phyloP scores from a whole-genome alignment of 257 asterid genomes.

The Eustoma russellianum region DNA sequence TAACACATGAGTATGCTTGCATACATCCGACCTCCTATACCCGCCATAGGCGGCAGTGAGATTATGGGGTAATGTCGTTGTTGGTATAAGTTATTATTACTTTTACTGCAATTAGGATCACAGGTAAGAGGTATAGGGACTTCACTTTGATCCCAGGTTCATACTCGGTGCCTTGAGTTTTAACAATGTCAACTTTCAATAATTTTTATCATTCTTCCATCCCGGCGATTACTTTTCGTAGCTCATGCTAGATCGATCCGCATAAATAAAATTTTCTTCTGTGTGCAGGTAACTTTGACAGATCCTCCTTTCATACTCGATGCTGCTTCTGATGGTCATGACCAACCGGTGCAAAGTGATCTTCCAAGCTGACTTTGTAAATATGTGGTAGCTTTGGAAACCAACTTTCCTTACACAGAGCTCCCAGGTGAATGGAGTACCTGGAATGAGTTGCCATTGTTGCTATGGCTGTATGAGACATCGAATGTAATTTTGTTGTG shows the following conservation, averaged over 20 bases:
- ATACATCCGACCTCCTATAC: too few relatives aligned
- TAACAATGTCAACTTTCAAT: too few relatives aligned
- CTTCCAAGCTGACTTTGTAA: neutral
- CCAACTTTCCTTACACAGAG: neutral
- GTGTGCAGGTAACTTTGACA: slow-evolving; percentile 19
- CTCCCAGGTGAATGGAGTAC: neutral
- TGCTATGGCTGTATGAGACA: neutral
- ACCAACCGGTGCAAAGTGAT: neutral
- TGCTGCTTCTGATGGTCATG: slow-evolving; percentile 7
- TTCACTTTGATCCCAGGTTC: too few relatives aligned
- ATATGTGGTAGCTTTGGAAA: neutral
- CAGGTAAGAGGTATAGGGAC: neutral
- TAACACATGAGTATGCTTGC: too few relatives aligned
- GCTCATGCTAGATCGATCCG: neutral
- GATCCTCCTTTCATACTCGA: slow-evolving; percentile 12
- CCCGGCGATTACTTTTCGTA: neutral
- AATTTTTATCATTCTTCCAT: neutral
- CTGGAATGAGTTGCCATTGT: neutral
- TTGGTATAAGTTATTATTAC: neutral
- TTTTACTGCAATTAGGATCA: neutral
- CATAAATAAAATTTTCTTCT: neutral
- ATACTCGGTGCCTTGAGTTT: too few relatives aligned
- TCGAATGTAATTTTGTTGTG: neutral
- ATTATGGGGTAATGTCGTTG: too few relatives aligned
- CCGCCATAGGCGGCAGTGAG: too few relatives aligned